Base-by-base conservation (phyloP, 2,329 filamentous ascomycete genomes). In the Colletotrichum magnum region DNA sequence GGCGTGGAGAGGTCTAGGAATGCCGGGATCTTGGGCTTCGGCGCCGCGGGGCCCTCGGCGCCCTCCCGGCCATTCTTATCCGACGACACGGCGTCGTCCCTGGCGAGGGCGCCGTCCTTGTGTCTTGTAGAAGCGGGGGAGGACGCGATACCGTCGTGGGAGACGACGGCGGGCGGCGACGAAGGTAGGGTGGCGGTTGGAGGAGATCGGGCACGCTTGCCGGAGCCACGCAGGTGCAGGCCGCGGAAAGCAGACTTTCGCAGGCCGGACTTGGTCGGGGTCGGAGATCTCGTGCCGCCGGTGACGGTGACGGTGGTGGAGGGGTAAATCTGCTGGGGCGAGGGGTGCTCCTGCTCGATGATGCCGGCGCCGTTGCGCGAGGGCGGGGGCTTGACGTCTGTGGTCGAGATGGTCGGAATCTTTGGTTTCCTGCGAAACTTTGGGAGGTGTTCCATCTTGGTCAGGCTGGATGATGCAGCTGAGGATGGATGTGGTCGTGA, bases 161-260 rank as follows among this genome's bases (percentile, higher is more conserved):
- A 77, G 45, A 82, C 79, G 67, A 80, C 75, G 24, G 79, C 74
- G 16, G 71, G 67, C 26, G 60, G 72, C 63, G 66, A 72, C 48
- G 65, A 69, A 41, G 57, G 72, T 51, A 72, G 69, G 26, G 77
- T 74, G 45, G 71, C 62, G 67, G 78, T 72, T 36, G 76, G 76
- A 47, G 82, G 80, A 18, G 85, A 86, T 59, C 82, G 81, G 66
- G 83, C 83, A 74, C 85, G 83, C 77, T 87, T 87, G 62, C 81
- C 78, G 26, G 83, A 80, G 62, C 80, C 77, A 62, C 82, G 81
- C 60, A 86, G 78, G 59, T 83, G 81, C 66, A 87, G 79, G 70
- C 78, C 80, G 48, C 82, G 81, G 58, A 87, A 85, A 48, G 84
- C 77, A 18, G 81, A 79, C 50, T 78, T 79, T 64, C 79, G 79